Percentiles rank a stretch among this genome's conserved stretches.
phyloP scores from a whole-genome alignment of 2,329 filamentous ascomycete genomes.

The Delphinella strobiligena region DNA sequence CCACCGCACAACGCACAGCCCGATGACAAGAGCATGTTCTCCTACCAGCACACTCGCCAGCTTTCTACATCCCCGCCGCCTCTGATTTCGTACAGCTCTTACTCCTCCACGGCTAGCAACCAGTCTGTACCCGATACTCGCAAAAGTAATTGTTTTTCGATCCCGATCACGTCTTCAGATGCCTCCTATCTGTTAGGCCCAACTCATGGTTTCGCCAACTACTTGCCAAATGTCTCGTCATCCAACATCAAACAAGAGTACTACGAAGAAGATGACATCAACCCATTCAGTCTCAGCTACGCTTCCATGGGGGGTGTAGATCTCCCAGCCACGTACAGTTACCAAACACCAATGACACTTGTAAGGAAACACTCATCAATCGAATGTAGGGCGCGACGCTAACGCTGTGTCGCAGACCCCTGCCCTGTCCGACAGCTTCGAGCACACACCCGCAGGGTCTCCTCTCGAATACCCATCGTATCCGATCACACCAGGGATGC shows the following conservation, averaged over 20 bases:
- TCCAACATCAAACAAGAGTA: constrained; percentile 52
- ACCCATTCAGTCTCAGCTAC: constrained; percentile 57
- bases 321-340: constrained; percentile 36
- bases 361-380: constrained; percentile 46
- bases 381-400: not conserved
- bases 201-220: constrained; percentile 16
- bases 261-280: constrained; percentile 48
- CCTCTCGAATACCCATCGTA: constrained; percentile 28
- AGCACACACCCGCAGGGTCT: constrained; percentile 43
- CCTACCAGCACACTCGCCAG: constrained; percentile 53
- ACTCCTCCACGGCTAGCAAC: constrained; percentile 10
- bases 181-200: constrained; percentile 40
- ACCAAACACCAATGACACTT: constrained; percentile 60
- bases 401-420: constrained; percentile 47
- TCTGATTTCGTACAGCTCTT: constrained; percentile 43
- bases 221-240: constrained; percentile 1
- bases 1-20: constrained; percentile 1
- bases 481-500: constrained; percentile 61
- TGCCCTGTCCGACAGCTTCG: constrained; percentile 62
- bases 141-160: constrained; percentile 27
- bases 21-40: constrained; percentile 56
- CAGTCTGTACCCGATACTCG: constrained; percentile 29
- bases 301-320: constrained; percentile 53
- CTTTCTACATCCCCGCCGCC: constrained; percentile 61
- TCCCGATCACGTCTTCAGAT: constrained; percentile 3